Base-by-base conservation (phyloP, 805 yeast species). In the Candida ulmi region DNA sequence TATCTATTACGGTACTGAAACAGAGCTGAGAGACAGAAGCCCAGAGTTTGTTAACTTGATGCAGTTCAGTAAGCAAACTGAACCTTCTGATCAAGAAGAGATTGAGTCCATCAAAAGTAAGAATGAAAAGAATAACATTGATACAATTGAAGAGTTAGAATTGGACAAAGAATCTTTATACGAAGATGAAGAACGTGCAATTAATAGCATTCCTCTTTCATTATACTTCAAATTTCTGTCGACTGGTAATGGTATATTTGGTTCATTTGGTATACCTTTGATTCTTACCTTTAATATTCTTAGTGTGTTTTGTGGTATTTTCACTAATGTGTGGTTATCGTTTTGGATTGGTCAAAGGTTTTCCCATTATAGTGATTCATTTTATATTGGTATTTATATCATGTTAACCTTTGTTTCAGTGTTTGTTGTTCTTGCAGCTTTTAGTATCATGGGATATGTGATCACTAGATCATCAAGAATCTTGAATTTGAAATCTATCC, bases 341-440 rank as follows among this genome's bases (percentile, higher is more conserved):
- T 85, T 79, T 58, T 85, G 95, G 95, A 63, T 79, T 1, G 71
- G 68, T 17, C 45, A 68, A 38, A 75, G 71, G 53, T 85, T 81
- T 49, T 44, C 54, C 6, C 54, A 55, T 18, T 57, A 62, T 39
- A 37, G 69, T 11, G 62, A 68, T 37, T 69, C 73, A 1, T 72
- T 75, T 44, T 86, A 86, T 61, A 82, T 82, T 52, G 95, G 91
- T 0, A 47, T 83, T 32, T 58, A 58, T 33, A 76, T 83, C 25
- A 65, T 79, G 69, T 65, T 80, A 47, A 64, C 80, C 0, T 57
- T 78, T 8, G 49, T 78, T 29, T 51, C 74, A 21, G 65, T 73
- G 18, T 44, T 76, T 11, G 57, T 70, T 34, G 60, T 72, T 38
- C 47, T 61, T 5, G 21, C 57, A 27, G 68, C 68, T 45, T 73